phyloP scores from a whole-genome alignment of 257 asterid species.

The Plantago major region DNA sequence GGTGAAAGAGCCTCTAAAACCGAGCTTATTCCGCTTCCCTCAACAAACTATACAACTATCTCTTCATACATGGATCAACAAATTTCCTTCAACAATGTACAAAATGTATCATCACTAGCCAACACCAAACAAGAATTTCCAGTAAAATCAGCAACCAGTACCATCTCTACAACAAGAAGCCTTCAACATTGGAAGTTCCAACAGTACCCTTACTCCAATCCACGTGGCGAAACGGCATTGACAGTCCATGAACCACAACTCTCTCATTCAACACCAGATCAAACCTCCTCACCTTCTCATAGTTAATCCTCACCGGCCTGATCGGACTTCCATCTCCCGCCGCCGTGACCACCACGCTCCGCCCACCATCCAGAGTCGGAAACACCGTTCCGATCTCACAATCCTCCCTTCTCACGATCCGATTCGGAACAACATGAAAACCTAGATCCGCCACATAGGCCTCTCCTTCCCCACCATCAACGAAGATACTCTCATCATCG shows the following conservation, averaged over 20 bases:
- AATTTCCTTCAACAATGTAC: no score
- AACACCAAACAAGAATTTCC: no score
- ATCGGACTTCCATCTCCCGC: slow-evolving; percentile 57
- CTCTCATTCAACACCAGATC: slow-evolving; percentile 54
- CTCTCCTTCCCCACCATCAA: slow-evolving; percentile 47
- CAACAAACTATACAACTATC: no score
- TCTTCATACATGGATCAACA: no score
- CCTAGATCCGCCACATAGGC: slow-evolving; percentile 51
- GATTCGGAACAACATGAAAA: slow-evolving; percentile 61
- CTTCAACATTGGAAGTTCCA: neutral
- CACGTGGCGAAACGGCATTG: slow-evolving; percentile 47
- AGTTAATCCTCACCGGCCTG: slow-evolving; percentile 63
- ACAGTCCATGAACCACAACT: slow-evolving; percentile 65
- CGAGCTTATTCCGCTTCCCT: no score
- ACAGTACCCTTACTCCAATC: slow-evolving; percentile 9
- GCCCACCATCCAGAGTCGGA: slow-evolving; percentile 53
- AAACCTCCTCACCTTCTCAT: slow-evolving; percentile 40
- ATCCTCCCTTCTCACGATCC: slow-evolving; percentile 46
- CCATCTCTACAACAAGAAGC: no score
- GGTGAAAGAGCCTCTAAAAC: no score
- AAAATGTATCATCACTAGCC: no score
- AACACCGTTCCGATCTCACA: slow-evolving; percentile 30
- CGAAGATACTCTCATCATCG: slow-evolving; percentile 56
- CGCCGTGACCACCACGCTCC: slow-evolving; percentile 57
- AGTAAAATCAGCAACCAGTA: no score